These are phyloP conservation scores for Juncus inflexus DNA, from an alignment of 176 grass and related monocot species.

Conservation along the genomic window DNA sequence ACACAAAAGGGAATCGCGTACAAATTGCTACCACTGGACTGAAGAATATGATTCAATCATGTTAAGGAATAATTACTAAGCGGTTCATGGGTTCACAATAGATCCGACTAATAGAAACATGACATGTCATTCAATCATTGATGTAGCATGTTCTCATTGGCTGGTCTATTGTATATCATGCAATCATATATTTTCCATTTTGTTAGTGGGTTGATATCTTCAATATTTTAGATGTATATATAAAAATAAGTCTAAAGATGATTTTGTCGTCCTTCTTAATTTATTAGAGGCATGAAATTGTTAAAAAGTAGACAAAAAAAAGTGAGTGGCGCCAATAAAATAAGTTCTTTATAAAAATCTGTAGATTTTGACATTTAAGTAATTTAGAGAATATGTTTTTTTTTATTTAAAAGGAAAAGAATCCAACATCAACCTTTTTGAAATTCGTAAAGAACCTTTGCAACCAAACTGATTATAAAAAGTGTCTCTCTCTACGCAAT, in stretches of 20 bases:
- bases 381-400: constrained; percentile 1
- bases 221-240: too few relatives aligned
- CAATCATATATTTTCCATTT: too few relatives aligned
- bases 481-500: not conserved
- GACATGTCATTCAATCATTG: too few relatives aligned
- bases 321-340: not conserved
- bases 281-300: too few relatives aligned
- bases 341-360: not conserved
- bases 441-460: constrained; percentile 7
- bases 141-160: too few relatives aligned
- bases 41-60: constrained; percentile 20
- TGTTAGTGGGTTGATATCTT: not conserved
- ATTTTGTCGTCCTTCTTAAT: too few relatives aligned
- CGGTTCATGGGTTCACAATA: not conserved
- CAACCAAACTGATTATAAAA: constrained; percentile 1
- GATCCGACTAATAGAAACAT: too few relatives aligned
- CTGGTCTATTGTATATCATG: too few relatives aligned
- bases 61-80: constrained; percentile 8
- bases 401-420: constrained; percentile 14
- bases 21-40: constrained; percentile 22
- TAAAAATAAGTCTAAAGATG: too few relatives aligned
- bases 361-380: constrained; percentile 26
- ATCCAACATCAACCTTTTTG: constrained; percentile 16
- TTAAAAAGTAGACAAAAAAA: not conserved
- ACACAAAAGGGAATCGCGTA: not conserved